phyloP scores from a whole-genome alignment of 768 basidiomycete species.

The Coprinellus micaceus region DNA sequence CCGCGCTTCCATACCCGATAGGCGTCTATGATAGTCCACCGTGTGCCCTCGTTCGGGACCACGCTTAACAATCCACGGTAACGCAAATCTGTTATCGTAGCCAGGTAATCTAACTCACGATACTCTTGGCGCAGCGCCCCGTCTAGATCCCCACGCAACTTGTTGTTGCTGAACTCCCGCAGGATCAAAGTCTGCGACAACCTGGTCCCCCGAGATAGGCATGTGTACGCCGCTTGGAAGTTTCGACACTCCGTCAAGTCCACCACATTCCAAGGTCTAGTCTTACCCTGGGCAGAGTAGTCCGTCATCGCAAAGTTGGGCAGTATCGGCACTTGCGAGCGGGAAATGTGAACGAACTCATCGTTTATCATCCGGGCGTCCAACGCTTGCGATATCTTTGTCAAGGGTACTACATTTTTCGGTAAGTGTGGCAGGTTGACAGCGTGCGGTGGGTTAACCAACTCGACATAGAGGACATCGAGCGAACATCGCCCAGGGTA shows the following conservation, averaged over 20 bases:
- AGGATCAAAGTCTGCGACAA: background rate
- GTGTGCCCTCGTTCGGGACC: too few species aligned
- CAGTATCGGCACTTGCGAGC: constrained; percentile 22
- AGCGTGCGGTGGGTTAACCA: background rate
- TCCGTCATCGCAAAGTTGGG: constrained; percentile 33
- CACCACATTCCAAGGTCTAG: constrained; percentile 24
- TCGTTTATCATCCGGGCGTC: background rate
- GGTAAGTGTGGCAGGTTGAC: constrained; percentile 9
- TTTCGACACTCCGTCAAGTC: constrained; percentile 12
- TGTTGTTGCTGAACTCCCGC: background rate
- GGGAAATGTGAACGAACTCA: background rate
- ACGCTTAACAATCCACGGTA: too few species aligned
- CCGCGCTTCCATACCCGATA: too few species aligned
- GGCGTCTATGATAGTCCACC: too few species aligned
- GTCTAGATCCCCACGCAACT: background rate
- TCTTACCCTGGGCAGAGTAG: constrained; percentile 29
- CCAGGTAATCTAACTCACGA: background rate
- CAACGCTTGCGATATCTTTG: background rate
- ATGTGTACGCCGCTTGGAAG: background rate
- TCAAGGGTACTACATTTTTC: constrained; percentile 29
- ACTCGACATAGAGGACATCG: background rate
- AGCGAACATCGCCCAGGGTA: background rate
- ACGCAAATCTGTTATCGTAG: background rate
- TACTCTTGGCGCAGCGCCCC: background rate
- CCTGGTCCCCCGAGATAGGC: background rate